Evolutionary conservation across 768 basidiomycete genomes (phyloP).

Genomic region (Kwoniella dendrophila): DNA sequence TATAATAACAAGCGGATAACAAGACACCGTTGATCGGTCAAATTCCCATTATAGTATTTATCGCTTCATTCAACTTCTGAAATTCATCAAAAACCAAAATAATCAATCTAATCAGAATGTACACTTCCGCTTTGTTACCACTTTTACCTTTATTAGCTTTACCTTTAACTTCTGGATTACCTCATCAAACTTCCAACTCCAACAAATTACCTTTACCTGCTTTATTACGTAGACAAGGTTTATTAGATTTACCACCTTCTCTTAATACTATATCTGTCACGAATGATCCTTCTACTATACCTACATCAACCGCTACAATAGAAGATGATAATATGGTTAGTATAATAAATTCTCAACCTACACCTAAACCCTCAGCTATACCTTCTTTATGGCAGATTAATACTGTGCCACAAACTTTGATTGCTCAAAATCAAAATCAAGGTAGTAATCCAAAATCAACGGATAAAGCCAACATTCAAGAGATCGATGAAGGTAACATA

Average conservation of each 20-base stretch:
- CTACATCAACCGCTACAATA: neutral
- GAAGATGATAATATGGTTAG: neutral
- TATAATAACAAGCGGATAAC: neutral
- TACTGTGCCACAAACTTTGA: neutral
- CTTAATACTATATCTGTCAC: constrained; percentile 1
- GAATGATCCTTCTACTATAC: neutral
- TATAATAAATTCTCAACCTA: neutral
- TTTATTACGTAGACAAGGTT: constrained; percentile 6
- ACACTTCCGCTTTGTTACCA: constrained; percentile 14
- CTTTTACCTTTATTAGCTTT: constrained; percentile 18
- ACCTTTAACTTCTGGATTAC: neutral
- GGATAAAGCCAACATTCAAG: neutral
- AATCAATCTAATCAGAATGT: constrained; percentile 6
- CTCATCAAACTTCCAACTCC: neutral
- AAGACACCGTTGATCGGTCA: constrained; percentile 13
- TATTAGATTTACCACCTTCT: constrained; percentile 15
- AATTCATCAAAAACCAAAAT: neutral
- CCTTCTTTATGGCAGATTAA: constrained; percentile 4
- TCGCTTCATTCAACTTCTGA: too few species aligned
- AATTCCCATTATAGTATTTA: too few species aligned
- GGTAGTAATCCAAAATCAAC: neutral
- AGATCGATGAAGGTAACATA: neutral
- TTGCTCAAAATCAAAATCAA: constrained; percentile 1
- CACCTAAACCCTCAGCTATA: neutral
- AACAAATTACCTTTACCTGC: constrained; percentile 10